Evolutionary conservation across 345 rosid species (phyloP).

Genomic region (Rhodomyrtus tomentosa): DNA sequence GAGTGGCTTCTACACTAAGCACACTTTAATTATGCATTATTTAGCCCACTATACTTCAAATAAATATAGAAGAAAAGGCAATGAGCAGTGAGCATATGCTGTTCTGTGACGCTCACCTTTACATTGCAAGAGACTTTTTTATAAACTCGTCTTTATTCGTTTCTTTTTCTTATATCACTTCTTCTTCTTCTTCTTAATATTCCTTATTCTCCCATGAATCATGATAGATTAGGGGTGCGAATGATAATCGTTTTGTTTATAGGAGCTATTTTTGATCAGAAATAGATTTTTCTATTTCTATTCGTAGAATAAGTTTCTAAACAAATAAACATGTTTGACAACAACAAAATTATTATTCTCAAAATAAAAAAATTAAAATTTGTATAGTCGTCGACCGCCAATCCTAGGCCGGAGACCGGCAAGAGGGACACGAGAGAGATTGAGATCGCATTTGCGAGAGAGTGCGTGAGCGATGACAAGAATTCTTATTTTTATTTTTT

Average conservation of each 20-base stretch:
- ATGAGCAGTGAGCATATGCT: not conserved
- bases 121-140: not conserved
- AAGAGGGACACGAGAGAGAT: no score
- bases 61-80: not conserved
- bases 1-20: not conserved
- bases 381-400: no score
- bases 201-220: not conserved
- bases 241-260: no score
- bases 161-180: not conserved
- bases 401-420: no score
- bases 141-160: not conserved
- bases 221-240: not conserved
- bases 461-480: no score
- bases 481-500: no score
- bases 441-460: no score
- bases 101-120: not conserved
- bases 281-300: no score
- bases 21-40: not conserved
- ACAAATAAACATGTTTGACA: no score
- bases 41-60: not conserved
- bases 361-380: no score
- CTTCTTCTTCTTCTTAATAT: not conserved
- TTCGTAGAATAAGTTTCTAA: accelerated
- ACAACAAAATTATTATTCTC: no score
- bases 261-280: no score